Percentiles rank a stretch among this genome's conserved stretches.
phyloP scores from a whole-genome alignment of 371 early-diverging fungal species.

The Zancudomyces culisetae region DNA sequence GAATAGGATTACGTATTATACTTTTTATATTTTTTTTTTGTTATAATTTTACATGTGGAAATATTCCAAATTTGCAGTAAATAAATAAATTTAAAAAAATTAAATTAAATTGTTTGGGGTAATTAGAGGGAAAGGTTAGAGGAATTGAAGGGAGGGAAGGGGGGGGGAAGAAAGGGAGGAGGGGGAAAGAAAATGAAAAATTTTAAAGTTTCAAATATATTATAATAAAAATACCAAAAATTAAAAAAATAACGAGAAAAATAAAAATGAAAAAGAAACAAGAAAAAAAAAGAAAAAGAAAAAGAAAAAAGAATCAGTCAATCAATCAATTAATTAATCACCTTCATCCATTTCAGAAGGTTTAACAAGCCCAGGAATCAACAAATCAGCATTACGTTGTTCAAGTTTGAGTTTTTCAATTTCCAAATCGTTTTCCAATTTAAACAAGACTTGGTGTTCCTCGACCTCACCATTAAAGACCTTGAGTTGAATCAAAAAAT shows the following conservation, averaged over 20 bases:
- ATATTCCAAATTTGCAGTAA: background rate
- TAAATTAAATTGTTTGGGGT: background rate
- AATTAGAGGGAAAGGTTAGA: background rate
- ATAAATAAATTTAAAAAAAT: background rate
- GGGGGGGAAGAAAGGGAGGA: no score
- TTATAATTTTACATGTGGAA: no score
- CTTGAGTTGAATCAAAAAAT: slow-evolving; percentile 91
- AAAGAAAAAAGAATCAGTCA: background rate
- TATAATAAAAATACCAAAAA: background rate
- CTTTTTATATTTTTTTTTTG: no score
- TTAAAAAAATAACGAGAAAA: background rate
- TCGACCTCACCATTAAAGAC: slow-evolving; percentile 84
- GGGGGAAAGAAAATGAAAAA: no score
- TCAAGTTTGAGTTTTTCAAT: slow-evolving; percentile 50
- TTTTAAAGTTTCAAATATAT: no score
- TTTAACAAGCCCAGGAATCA: slow-evolving; percentile 92
- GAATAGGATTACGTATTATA: no score
- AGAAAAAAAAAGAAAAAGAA: slow-evolving; percentile 2
- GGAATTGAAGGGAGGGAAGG: background rate
- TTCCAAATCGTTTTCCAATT: slow-evolving; percentile 87
- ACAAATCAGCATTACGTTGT: slow-evolving; percentile 64
- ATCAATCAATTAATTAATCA: slow-evolving; percentile 7
- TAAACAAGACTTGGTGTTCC: slow-evolving; percentile 42
- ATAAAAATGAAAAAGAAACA: background rate
- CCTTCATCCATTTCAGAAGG: slow-evolving; percentile 56